Percentiles rank a stretch among this genome's conserved stretches.
These are phyloP conservation scores for Podospora pseudocomata DNA, from an alignment of 495 filamentous ascomycete genomes.

Conservation along the genomic window DNA sequence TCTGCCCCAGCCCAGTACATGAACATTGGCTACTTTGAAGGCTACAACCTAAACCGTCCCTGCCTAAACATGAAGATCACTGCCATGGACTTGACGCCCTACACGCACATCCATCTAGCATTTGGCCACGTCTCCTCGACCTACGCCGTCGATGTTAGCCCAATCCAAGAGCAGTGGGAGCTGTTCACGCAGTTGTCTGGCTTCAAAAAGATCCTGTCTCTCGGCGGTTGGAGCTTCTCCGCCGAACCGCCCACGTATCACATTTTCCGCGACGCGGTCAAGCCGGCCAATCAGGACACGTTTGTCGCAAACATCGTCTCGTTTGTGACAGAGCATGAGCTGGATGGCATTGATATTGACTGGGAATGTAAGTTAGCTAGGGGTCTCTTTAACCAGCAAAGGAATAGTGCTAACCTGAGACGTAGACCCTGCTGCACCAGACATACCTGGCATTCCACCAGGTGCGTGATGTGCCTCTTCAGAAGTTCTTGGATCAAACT, in stretches of 20 bases:
- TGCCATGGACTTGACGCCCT: slow-evolving; percentile 14
- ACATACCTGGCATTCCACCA: neutral
- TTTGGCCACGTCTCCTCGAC: slow-evolving; percentile 24
- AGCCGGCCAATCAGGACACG: slow-evolving; percentile 22
- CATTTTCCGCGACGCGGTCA: slow-evolving; percentile 29
- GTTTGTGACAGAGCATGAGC: slow-evolving; percentile 28
- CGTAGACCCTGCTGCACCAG: neutral
- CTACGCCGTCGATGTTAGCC: slow-evolving; percentile 21
- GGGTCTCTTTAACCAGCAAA: slow-evolving; percentile 20
- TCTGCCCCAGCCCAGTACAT: slow-evolving; percentile 7
- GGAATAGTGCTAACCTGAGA: too few relatives aligned
- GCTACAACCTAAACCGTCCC: slow-evolving; percentile 24
- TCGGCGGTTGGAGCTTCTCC: slow-evolving; percentile 39
- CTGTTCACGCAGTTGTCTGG: slow-evolving; percentile 23
- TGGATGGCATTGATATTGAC: slow-evolving; percentile 38
- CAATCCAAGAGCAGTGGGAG: slow-evolving; percentile 21
- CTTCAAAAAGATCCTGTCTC: slow-evolving; percentile 31
- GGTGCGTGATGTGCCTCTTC: too few relatives aligned
- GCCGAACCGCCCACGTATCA: slow-evolving; percentile 28
- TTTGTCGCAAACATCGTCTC: slow-evolving; percentile 29
- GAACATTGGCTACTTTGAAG: slow-evolving; percentile 33
- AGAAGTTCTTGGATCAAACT: too few relatives aligned
- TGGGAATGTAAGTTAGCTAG: slow-evolving; percentile 27
- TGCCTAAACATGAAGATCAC: slow-evolving; percentile 27
- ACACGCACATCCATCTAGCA: slow-evolving; percentile 30